These are phyloP conservation scores for Noccaea caerulescens DNA, from an alignment of 345 rosid species.

Conservation along the genomic window DNA sequence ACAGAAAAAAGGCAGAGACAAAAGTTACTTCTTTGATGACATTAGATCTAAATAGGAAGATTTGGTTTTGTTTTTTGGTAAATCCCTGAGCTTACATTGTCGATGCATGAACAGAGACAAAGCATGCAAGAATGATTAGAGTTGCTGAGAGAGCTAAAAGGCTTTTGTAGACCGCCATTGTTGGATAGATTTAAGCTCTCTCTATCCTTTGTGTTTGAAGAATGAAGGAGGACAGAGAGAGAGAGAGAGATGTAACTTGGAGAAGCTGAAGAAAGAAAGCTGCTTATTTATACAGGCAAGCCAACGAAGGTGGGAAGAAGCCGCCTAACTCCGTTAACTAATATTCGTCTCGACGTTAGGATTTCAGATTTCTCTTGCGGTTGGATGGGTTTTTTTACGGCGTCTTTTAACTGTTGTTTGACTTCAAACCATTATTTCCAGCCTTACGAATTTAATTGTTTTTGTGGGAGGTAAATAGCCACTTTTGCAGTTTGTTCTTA, in stretches of 20 bases:
- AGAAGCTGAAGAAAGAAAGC: slow-evolving; percentile 25
- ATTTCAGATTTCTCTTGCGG: slow-evolving; percentile 9
- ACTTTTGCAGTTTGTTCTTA: slow-evolving; percentile 9
- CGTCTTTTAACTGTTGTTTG: slow-evolving; percentile 26
- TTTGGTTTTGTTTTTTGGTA: background rate
- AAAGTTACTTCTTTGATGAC: background rate
- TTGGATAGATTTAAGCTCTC: slow-evolving; percentile 29
- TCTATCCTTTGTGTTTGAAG: slow-evolving; percentile 20
- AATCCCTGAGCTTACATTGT: slow-evolving; percentile 30
- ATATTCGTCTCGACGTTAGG: slow-evolving; percentile 7
- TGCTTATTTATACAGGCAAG: slow-evolving; percentile 35
- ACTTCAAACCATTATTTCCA: slow-evolving; percentile 16
- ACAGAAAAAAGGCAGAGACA: slow-evolving; percentile 5
- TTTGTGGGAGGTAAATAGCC: slow-evolving; percentile 19
- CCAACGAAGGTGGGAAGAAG: slow-evolving; percentile 37
- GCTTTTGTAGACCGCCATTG: slow-evolving; percentile 61
- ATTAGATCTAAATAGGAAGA: background rate
- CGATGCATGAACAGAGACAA: slow-evolving; percentile 47
- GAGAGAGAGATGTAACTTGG: slow-evolving; percentile 35
- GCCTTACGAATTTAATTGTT: background rate
- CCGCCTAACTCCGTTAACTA: slow-evolving; percentile 36
- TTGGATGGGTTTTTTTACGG: slow-evolving; percentile 22
- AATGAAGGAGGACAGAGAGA: slow-evolving; percentile 4
- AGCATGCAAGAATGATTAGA: slow-evolving; percentile 46
- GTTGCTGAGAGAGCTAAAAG: slow-evolving; percentile 44